These are phyloP conservation scores for Serendipita sp. DNA, from an alignment of 768 basidiomycete genomes.

Conservation along the genomic window DNA sequence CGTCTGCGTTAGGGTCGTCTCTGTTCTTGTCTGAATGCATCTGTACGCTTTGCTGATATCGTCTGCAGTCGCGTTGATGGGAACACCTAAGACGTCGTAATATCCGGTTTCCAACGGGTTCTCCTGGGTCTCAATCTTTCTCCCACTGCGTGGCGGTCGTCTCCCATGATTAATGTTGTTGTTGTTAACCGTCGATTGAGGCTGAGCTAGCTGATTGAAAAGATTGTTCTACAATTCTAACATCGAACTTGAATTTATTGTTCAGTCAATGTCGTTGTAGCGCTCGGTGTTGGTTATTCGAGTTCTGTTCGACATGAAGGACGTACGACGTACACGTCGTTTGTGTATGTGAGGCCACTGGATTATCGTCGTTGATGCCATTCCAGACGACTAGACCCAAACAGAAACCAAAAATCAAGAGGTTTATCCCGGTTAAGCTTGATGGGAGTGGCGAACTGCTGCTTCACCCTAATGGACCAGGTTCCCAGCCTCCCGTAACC, in stretches of 20 bases:
- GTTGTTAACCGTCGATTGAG: constrained; percentile 7
- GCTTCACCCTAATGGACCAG: not conserved
- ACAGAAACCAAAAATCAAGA: not conserved
- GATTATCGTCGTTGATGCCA: constrained; percentile 20
- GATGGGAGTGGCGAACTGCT: not conserved
- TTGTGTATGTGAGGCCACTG: constrained; percentile 49
- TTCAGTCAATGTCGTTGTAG: constrained; percentile 30
- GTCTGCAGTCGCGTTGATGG: constrained; percentile 60
- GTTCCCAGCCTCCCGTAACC: too few relatives aligned
- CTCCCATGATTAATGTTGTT: constrained; percentile 7
- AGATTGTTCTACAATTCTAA: constrained; percentile 43
- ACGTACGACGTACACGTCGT: constrained; percentile 49
- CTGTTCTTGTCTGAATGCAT: constrained; percentile 86
- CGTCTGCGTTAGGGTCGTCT: constrained; percentile 69
- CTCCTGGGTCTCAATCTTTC: constrained; percentile 82
- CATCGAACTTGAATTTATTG: constrained; percentile 51
- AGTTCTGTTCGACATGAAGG: constrained; percentile 35
- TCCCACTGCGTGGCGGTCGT: constrained; percentile 29
- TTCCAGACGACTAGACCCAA: not conserved
- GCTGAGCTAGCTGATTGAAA: constrained; percentile 30
- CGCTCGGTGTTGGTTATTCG: constrained; percentile 53
- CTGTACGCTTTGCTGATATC: constrained; percentile 61
- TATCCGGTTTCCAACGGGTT: constrained; percentile 79
- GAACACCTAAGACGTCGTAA: constrained; percentile 70
- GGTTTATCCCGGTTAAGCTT: not conserved